Evolutionary conservation across 2,329 filamentous ascomycete genomes (phyloP), one percentile per base, ranked within the genome.

Genomic region (Apiospora saccharicola): DNA sequence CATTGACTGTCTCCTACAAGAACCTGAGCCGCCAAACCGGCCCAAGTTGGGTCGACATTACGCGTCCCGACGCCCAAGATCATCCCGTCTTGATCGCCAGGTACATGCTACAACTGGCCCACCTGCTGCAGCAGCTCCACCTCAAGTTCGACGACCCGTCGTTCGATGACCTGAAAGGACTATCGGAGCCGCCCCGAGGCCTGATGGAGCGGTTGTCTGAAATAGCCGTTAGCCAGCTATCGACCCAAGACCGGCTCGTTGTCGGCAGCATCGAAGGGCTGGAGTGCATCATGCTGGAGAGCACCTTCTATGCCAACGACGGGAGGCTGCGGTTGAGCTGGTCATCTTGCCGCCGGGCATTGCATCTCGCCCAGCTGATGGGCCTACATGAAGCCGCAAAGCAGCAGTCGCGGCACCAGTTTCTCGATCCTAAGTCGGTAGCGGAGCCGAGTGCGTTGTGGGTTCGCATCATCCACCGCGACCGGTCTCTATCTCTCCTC

Each of bases 401-500:
- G n/a, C 24, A 13, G n/a, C 24, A 30, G 26, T 10, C 51, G 2
- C 51, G 24, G 4, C 14, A 53, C 13, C 78, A 77, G 24, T 34
- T 79, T 3, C 70, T 83, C 19, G 77, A 80, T 0, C 68, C 76
- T 4, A 49, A 75, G 6, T 80, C 77, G 0, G 75, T 73, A 22
- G 69, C 64, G 0, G 74, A 82, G 10, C 79, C 81, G 0, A 78
- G 79, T 26, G 77, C 79, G 41, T 75, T 86, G 72, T 87, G 85
- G 85, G 83, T 80, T 71, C 83, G 83, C 1, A 78, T 87, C 0
- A 74, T 86, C 1, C 79, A 78, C 14, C 75, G 80, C 4, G 86
- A 88, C 70, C 82, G 85, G 4, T 84, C 85, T 49, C 79, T 87
- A 4, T 85, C 80, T 3, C 73, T 86, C 34, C 80, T 86, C 75